Evolutionary conservation across 129 eudicot species (phyloP).

Genomic region (Heracleum sosnowskyi): DNA sequence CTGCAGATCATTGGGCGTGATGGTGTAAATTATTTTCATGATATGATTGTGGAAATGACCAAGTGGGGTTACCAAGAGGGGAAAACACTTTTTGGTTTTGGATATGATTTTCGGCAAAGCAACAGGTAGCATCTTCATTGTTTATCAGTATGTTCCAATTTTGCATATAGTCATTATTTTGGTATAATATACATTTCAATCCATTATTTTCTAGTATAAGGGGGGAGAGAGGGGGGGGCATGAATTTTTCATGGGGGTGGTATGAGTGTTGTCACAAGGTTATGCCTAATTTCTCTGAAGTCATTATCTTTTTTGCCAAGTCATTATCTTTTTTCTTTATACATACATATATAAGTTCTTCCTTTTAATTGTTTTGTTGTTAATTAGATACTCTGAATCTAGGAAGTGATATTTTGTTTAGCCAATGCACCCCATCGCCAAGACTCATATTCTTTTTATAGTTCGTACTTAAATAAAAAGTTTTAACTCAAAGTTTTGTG

Average conservation of each 20-base stretch:
- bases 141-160: too few relatives aligned
- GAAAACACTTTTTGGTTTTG: conserved; percentile 91
- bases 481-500: too few relatives aligned
- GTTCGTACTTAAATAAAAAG: too few relatives aligned
- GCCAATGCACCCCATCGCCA: background rate
- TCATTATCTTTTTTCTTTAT: background rate
- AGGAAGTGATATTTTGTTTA: background rate
- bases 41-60: conserved; percentile 80
- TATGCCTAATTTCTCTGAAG: too few relatives aligned
- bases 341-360: background rate
- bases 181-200: background rate
- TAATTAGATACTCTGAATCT: background rate
- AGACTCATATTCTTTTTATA: background rate
- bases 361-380: background rate
- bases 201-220: background rate
- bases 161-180: too few relatives aligned
- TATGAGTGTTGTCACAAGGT: background rate
- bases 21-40: conserved; percentile 84
- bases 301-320: background rate
- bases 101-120: conserved; percentile 98
- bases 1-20: conserved; percentile 74
- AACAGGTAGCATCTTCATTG: conserved; percentile 48
- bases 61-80: conserved; percentile 98
- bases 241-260: background rate
- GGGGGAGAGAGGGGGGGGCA: background rate